phyloP scores from a whole-genome alignment of 2,329 filamentous ascomycete species.

The Epichloe sylvatica region DNA sequence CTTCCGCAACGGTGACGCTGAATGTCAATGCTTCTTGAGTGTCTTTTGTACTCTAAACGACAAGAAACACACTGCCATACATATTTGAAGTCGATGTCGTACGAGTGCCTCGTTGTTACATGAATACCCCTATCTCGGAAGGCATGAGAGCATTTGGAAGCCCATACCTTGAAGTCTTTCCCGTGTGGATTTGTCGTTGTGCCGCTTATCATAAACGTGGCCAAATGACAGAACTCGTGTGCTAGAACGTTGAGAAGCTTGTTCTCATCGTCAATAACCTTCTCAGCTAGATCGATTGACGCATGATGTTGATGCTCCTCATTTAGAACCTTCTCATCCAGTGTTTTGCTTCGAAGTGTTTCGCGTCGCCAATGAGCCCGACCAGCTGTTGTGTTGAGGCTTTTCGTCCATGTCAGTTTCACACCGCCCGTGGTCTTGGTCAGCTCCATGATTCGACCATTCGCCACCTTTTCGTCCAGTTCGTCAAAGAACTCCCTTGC shows the following conservation, averaged over 20 bases:
- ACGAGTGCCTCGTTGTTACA: constrained; percentile 82
- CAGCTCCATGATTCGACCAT: constrained; percentile 43
- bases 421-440: constrained; percentile 54
- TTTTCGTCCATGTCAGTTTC: constrained; percentile 59
- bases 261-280: constrained; percentile 66
- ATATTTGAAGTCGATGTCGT: constrained; percentile 86
- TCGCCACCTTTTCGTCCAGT: constrained; percentile 52
- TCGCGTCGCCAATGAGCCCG: constrained; percentile 59
- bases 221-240: constrained; percentile 91
- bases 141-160: constrained; percentile 34
- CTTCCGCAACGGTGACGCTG: constrained; percentile 56
- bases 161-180: constrained; percentile 69
- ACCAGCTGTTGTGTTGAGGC: constrained; percentile 67
- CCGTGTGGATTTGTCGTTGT: constrained; percentile 69
- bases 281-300: constrained; percentile 75
- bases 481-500: constrained; percentile 52
- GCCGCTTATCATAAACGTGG: constrained; percentile 76
- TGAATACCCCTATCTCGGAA: constrained; percentile 52
- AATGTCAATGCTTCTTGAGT: constrained; percentile 74
- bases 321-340: constrained; percentile 13
- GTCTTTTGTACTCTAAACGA: constrained; percentile 59
- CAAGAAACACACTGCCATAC: constrained; percentile 68
- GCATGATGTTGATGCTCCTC: constrained; percentile 44
- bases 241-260: constrained; percentile 82
- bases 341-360: constrained; percentile 25